Percentiles rank a stretch among this genome's conserved stretches.
Evolutionary conservation across 768 basidiomycete genomes (phyloP).

Genomic region (Tricholoma sp.): DNA sequence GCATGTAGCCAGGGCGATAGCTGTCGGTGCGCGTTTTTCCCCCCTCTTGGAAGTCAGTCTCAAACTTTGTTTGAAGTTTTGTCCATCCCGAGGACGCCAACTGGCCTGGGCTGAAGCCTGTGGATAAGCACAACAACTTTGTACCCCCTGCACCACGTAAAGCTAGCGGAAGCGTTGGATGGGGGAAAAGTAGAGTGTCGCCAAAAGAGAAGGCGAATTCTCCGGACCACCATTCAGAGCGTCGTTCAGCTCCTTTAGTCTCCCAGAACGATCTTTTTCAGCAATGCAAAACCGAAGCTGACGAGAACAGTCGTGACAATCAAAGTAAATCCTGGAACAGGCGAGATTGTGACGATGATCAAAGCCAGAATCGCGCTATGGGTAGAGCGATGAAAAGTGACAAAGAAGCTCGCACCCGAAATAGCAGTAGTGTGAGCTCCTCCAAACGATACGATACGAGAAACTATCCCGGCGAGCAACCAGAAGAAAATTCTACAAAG

Average conservation of each 20-base stretch:
- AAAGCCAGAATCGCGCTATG: background rate
- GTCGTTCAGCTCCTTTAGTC: conserved; percentile 31
- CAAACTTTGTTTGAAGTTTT: conserved; percentile 26
- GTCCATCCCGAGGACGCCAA: conserved; percentile 46
- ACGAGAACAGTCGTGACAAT: conserved; percentile 8
- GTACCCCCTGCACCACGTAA: background rate
- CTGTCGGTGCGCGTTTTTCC: conserved; percentile 38
- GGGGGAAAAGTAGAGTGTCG: conserved; percentile 2
- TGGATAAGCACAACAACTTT: conserved; percentile 10
- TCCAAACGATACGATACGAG: conserved; percentile 8
- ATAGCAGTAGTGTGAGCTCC: conserved; percentile 5
- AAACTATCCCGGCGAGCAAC: conserved; percentile 10
- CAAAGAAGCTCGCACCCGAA: conserved; percentile 1
- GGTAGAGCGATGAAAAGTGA: conserved; percentile 8
- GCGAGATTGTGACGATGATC: conserved; percentile 2
- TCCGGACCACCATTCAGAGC: conserved; percentile 9
- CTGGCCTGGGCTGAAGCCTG: conserved; percentile 27
- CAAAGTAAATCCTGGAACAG: background rate
- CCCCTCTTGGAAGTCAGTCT: background rate
- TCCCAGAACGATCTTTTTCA: conserved; percentile 42
- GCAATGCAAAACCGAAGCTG: conserved; percentile 23
- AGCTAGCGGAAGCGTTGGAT: conserved; percentile 2
- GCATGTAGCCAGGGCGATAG: conserved; percentile 41
- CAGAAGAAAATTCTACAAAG: background rate
- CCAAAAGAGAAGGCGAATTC: background rate